Base-by-base conservation (phyloP, 495 filamentous ascomycete genomes). In the Aspergillus mulundensis region DNA sequence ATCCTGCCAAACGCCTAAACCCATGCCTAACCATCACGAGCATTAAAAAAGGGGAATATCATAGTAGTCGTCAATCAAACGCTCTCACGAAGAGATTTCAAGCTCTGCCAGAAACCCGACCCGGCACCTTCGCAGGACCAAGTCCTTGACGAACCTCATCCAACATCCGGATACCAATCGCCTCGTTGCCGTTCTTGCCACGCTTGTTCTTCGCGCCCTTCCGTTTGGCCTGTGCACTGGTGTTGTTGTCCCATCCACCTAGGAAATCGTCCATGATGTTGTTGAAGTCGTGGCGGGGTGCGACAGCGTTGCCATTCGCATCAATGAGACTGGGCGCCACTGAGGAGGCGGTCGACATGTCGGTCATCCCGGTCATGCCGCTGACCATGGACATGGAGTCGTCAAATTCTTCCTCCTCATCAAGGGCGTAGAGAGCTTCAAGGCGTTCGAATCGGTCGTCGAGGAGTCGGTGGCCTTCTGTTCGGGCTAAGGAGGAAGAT, bases 191-290 rank as follows among this genome's bases (percentile, higher is more conserved):
- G 67, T 91, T 91, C 78, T 88, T 92, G 21, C 93, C 80, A 60
- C 86, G 78, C 76, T 84, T 88, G 42, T 64, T 61, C 56, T 77
- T 77, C 14, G 66, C 73, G 15, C 76, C 76, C 59, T 72, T 76
- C 2, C 72, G 66, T 79, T 90, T 95, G 3, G 88, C 89, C 57
- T 81, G 81, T 67, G 85, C 83, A 15, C 86, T 83, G 59, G 93
- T 89, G 53, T 76, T 72, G 61, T 69, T 67, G 40, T 79, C 73
- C 73, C 74, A 79, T 5, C 79, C 81, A 10, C 84, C 85, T 12
- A 97, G 70, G 77, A 99, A 99, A 63, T 97, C 92, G 70, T 97
- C 94, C 78, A 97, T 84, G 66, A 97, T 86, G 36, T 75, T 79
- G 66, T 96, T 85, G 72, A 99, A 95, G 65, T 95, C 89, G 36